Conservation (phyloP, 805 yeast species). For the Starmerella sp. region DNA sequence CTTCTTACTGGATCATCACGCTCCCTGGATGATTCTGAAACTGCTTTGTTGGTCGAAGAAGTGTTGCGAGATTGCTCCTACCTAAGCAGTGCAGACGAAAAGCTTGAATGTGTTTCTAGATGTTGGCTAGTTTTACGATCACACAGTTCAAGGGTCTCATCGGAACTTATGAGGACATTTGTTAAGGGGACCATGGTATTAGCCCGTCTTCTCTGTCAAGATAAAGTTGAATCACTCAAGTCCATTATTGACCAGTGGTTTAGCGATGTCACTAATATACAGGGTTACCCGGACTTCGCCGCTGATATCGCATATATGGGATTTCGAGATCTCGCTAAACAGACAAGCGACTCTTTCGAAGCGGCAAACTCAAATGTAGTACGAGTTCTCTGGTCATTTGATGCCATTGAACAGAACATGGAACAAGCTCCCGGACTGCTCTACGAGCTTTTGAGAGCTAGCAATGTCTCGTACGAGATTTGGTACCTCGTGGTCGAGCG, state of each 20-base stretch:
- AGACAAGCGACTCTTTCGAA: background rate
- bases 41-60: background rate
- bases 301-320: background rate
- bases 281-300: background rate
- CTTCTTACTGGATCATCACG: background rate
- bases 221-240: background rate
- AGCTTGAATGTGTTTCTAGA: background rate
- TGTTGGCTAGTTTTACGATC: background rate
- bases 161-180: background rate
- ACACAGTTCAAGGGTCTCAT: background rate
- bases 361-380: background rate
- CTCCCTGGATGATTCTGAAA: background rate
- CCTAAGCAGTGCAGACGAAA: background rate
- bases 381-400: background rate
- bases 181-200: background rate
- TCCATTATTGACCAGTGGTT: background rate
- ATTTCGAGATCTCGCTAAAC: background rate
- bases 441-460: background rate
- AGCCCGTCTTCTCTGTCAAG: background rate
- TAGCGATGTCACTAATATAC: background rate
- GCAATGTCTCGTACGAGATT: background rate
- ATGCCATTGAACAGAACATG: background rate
- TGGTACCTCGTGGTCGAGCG: background rate
- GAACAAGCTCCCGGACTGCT: background rate
- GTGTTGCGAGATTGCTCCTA: background rate